phyloP scores from a whole-genome alignment of 2,329 filamentous ascomycete species.

The Talaromyces piceae region DNA sequence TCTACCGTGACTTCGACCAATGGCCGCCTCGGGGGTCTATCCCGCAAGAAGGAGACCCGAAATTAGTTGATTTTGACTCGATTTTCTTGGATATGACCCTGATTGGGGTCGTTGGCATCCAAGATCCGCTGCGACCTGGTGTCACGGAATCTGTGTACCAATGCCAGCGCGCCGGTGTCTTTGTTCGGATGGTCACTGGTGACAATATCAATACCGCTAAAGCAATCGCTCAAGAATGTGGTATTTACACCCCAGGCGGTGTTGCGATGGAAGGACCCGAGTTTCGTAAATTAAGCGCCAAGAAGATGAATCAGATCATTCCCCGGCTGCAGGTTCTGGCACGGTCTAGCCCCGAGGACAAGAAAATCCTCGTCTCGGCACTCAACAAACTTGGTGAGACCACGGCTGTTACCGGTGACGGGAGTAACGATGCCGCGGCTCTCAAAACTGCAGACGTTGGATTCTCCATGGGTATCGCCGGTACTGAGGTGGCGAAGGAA shows the following conservation, averaged over 20 bases:
- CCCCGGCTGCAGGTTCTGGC: constrained; percentile 65
- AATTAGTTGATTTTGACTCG: constrained; percentile 58
- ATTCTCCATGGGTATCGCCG: constrained; percentile 79
- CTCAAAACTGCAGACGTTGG: constrained; percentile 75
- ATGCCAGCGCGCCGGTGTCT: constrained; percentile 69
- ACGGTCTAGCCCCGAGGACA: constrained; percentile 68
- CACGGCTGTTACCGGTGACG: constrained; percentile 75
- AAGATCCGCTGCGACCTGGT: constrained; percentile 68
- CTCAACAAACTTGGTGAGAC: constrained; percentile 68
- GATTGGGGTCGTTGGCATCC: constrained; percentile 67
- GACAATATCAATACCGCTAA: constrained; percentile 74
- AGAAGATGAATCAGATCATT: constrained; percentile 60
- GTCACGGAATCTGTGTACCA: constrained; percentile 65
- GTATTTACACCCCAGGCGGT: constrained; percentile 61
- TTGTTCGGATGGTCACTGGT: constrained; percentile 78
- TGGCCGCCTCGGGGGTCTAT: constrained; percentile 68
- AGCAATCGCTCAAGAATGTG: constrained; percentile 71
- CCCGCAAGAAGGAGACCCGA: constrained; percentile 50
- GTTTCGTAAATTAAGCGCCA: constrained; percentile 63
- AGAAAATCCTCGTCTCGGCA: constrained; percentile 63
- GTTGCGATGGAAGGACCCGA: constrained; percentile 71
- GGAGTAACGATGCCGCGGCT: constrained; percentile 76
- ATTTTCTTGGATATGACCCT: constrained; percentile 62
- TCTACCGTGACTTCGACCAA: constrained; percentile 74
- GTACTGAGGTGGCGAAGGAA: constrained; percentile 78